Percentiles rank a stretch among this genome's conserved stretches.
Conservation (phyloP, 2,329 filamentous ascomycete genomes). For the Talaromyces pinophilus region DNA sequence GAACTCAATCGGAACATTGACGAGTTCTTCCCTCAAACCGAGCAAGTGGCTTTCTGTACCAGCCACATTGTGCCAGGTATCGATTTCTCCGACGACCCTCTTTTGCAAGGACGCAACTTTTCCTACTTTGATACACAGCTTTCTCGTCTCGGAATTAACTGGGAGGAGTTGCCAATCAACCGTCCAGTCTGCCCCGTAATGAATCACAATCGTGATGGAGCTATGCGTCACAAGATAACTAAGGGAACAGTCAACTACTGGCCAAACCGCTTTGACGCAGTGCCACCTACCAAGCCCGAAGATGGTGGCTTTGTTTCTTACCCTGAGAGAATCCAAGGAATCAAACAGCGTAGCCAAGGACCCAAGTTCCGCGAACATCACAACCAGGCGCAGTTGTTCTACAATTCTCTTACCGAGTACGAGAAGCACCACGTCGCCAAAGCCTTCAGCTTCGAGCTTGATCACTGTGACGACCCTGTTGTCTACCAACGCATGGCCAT, state of each 20-base stretch:
- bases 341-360: conserved; percentile 67
- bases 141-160: conserved; percentile 67
- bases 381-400: conserved; percentile 79
- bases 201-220: conserved; percentile 74
- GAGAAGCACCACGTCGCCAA: conserved; percentile 66
- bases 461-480: conserved; percentile 76
- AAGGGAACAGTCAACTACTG: conserved; percentile 76
- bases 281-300: conserved; percentile 61
- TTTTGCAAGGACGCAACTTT: conserved; percentile 72
- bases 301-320: conserved; percentile 72
- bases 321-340: conserved; percentile 64
- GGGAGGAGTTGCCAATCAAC: conserved; percentile 71
- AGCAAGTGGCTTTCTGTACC: conserved; percentile 82
- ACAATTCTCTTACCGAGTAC: conserved; percentile 68
- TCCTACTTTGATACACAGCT: conserved; percentile 56
- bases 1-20: conserved; percentile 78
- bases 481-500: conserved; percentile 72
- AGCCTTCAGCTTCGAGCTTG: conserved; percentile 70
- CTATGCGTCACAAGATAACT: conserved; percentile 70
- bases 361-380: conserved; percentile 77
- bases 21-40: conserved; percentile 79
- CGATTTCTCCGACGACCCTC: conserved; percentile 73
- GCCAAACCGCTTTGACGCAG: conserved; percentile 68
- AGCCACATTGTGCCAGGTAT: conserved; percentile 77
- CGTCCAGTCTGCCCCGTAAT: conserved; percentile 68